Base-by-base conservation (phyloP, 257 asterid genomes). In the Cruciata laevipes region DNA sequence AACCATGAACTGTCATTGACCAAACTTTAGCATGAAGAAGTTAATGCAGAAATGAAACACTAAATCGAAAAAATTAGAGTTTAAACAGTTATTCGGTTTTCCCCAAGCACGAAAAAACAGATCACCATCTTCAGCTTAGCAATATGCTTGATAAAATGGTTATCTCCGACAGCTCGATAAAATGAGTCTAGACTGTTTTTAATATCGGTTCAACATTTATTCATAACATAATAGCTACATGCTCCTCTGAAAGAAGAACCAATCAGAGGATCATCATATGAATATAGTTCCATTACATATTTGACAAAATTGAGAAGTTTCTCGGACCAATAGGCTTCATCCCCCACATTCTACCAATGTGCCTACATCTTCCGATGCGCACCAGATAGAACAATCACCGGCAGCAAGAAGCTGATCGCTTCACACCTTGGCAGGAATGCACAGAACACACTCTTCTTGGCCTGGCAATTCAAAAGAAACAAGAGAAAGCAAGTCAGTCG, bases 241-340 rank as follows among this genome's bases (percentile, higher is more conserved):
- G 25, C 73, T 65, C 74, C 66, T 61, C 65, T 70, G 71, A 61
- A 66, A 63, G 73, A 25, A 60, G 58, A 14, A 47, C 13, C 40
- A 17, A 56, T 32, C 73, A 71, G 52, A 73, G 69, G 67, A 37
- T 16, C 55, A 37, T 16, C 55, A 61, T 47, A 18, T 73, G 73
- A 53, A 56, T 56, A 55, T 55, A 62, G 73, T 61, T 65, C 72
- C 73, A 75, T 47, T 65, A 75, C 77, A 61, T 73, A 79, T 74
- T 69, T 74, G 75, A 79, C 85, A 83, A 63, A 63, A 74, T 73
- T 73, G 72, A 74, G 55, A 70, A 71, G 76, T 72, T 73, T 68
- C 38, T 69, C 89, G 91, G 95, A 87, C 95, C 95, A 69, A 74
- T 42, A 75, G 86, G 91, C 91, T 87, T 87, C 95, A 87, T 85